Conservation (phyloP, 2,329 filamentous ascomycete genomes). For the Talaromyces sp. region DNA sequence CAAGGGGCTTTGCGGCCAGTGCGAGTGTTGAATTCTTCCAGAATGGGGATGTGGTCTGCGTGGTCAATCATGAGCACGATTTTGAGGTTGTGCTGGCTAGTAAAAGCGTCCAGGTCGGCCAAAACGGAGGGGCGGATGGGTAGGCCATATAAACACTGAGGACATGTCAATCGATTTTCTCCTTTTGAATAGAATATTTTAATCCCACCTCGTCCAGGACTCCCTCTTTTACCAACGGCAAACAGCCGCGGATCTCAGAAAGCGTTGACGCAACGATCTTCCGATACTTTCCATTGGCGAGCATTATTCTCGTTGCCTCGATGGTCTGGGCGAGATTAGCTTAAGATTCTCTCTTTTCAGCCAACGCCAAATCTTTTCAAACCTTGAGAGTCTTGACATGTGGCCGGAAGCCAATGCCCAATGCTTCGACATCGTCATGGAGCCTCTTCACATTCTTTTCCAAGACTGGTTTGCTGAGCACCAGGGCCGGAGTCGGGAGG, state of each 20-base stretch:
- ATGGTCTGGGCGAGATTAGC: slow-evolving; percentile 13
- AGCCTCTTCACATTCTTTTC: slow-evolving; percentile 34
- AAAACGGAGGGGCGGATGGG: slow-evolving; percentile 29
- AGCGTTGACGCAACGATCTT: slow-evolving; percentile 40
- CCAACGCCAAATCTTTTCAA: background rate
- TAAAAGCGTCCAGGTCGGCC: slow-evolving; percentile 8
- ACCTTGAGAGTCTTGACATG: slow-evolving; percentile 46
- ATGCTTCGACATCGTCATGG: slow-evolving; percentile 34
- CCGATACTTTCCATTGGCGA: slow-evolving; percentile 32
- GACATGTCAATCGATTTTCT: slow-evolving; percentile 13
- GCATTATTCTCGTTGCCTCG: slow-evolving; percentile 39
- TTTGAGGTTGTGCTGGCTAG: slow-evolving; percentile 2
- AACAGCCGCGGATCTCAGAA: slow-evolving; percentile 34
- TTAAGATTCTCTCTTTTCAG: background rate
- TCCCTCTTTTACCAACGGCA: slow-evolving; percentile 37
- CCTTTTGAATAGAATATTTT: background rate
- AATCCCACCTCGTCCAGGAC: slow-evolving; percentile 34
- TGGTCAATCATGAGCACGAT: slow-evolving; percentile 23
- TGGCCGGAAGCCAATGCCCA: slow-evolving; percentile 36
- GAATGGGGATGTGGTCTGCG: slow-evolving; percentile 25
- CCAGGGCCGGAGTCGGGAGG: slow-evolving; percentile 36
- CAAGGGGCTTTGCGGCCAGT: slow-evolving; percentile 16
- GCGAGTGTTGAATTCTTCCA: slow-evolving; percentile 19
- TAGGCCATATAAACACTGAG: slow-evolving; percentile 34
- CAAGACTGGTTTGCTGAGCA: slow-evolving; percentile 35